These are phyloP conservation scores for Paspalum vaginatum DNA, from an alignment of 176 grass and related monocot genomes.

Conservation along the genomic window DNA sequence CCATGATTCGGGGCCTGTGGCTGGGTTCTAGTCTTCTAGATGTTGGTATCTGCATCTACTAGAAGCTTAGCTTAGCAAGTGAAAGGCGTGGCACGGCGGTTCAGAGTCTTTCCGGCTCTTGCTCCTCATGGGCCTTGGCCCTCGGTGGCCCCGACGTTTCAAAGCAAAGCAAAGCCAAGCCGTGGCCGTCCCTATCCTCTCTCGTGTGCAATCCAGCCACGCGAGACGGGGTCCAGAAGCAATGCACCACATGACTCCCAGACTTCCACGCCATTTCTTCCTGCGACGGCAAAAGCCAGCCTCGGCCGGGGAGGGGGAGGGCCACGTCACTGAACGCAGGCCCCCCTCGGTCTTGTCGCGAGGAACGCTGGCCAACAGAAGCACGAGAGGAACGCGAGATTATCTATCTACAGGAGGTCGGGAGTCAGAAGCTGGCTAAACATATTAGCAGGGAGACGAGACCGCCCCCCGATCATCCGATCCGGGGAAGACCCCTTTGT, in stretches of 20 bases:
- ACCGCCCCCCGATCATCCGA: too few species aligned
- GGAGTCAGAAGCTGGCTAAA: neutral
- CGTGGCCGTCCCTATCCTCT: constrained; percentile 33
- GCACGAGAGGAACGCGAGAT: neutral
- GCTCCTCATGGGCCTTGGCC: too few species aligned
- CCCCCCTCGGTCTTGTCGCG: neutral
- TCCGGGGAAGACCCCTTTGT: too few species aligned
- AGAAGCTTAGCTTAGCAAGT: too few species aligned
- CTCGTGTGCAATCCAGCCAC: neutral
- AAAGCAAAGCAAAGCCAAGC: neutral
- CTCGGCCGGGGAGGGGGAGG: neutral
- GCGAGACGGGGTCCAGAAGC: constrained; percentile 36
- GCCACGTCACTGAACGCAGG: constrained; percentile 27
- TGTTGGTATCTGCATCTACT: too few species aligned
- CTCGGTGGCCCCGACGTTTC: too few species aligned
- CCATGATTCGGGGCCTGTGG: too few species aligned
- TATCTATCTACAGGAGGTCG: neutral
- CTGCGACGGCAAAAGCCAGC: neutral
- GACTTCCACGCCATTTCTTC: constrained; percentile 59
- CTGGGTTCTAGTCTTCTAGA: too few species aligned
- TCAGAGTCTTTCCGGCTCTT: too few species aligned
- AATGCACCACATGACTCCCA: constrained; percentile 55
- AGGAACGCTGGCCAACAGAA: neutral
- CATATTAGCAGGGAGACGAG: too few species aligned
- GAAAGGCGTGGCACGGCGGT: too few species aligned